phyloP scores from a whole-genome alignment of 2,329 filamentous ascomycete species.

The Diplodia intermedia region DNA sequence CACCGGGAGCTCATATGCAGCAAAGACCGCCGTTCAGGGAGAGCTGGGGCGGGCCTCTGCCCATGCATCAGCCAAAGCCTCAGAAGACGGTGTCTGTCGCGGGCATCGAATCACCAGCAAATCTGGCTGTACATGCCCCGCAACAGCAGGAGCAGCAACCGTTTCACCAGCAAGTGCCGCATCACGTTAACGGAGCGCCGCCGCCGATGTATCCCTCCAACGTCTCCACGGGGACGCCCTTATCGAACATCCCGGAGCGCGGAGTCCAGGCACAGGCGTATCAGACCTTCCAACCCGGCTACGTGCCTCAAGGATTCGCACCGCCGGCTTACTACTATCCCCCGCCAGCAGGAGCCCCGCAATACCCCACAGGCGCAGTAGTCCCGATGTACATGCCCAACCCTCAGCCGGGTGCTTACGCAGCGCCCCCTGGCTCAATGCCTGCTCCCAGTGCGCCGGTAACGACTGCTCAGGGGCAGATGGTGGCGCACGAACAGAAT shows the following conservation, averaged over 20 bases:
- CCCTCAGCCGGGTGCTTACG: constrained; percentile 57
- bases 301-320: constrained; percentile 55
- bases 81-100: constrained; percentile 94
- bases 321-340: constrained; percentile 71
- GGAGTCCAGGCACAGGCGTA: constrained; percentile 91
- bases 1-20: constrained; percentile 60
- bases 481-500: constrained; percentile 85
- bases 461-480: constrained; percentile 57
- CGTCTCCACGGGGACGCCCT: constrained; percentile 75
- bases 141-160: constrained; percentile 77
- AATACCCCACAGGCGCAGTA: constrained; percentile 54
- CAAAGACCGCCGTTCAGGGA: constrained; percentile 65
- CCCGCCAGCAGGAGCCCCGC: constrained; percentile 47
- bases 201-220: constrained; percentile 76
- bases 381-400: constrained; percentile 66
- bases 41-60: constrained; percentile 65
- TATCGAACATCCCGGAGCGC: constrained; percentile 91
- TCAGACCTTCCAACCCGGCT: constrained; percentile 67
- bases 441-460: constrained; percentile 36
- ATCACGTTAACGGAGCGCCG: constrained; percentile 68
- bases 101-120: constrained; percentile 84
- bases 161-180: constrained; percentile 93
- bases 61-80: constrained; percentile 93
- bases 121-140: constrained; percentile 64
- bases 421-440: constrained; percentile 45